Percentiles rank a stretch among this genome's conserved stretches.
These are phyloP conservation scores for Mycena alexandri DNA, from an alignment of 768 basidiomycete species.

Conservation along the genomic window DNA sequence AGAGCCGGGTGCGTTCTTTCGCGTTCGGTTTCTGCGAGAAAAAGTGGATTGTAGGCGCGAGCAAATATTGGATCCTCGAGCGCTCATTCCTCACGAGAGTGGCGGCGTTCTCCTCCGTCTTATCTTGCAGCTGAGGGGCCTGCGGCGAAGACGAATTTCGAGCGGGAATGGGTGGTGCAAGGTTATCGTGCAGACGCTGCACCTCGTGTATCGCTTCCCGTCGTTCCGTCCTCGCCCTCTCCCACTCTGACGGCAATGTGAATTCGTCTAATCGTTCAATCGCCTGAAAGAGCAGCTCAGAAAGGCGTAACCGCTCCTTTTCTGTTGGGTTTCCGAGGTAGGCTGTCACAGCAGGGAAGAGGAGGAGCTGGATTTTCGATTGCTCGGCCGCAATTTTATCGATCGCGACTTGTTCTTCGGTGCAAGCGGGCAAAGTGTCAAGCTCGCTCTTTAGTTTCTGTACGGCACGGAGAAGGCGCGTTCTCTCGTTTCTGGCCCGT, in stretches of 20 bases:
- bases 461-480: constrained; percentile 1
- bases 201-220: constrained; percentile 17
- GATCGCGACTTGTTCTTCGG: constrained; percentile 27
- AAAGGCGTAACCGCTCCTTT: constrained; percentile 24
- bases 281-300: constrained; percentile 13
- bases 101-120: background rate
- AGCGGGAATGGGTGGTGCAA: background rate
- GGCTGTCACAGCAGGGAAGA: constrained; percentile 23
- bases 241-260: constrained; percentile 13
- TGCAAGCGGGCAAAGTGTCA: constrained; percentile 18
- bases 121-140: too few relatives aligned
- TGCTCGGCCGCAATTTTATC: constrained; percentile 7
- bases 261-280: constrained; percentile 21
- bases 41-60: constrained; percentile 8
- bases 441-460: constrained; percentile 20
- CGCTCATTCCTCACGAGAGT: constrained; percentile 7
- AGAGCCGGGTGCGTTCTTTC: constrained; percentile 27
- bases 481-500: constrained; percentile 18
- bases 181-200: constrained; percentile 15
- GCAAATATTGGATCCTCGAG: constrained; percentile 8
- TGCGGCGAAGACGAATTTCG: background rate
- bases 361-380: constrained; percentile 19
- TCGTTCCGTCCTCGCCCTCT: constrained; percentile 11
- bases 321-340: constrained; percentile 19
- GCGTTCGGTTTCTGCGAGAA: constrained; percentile 15